These are phyloP conservation scores for Saccharomyces hybrid DNA, from an alignment of 1,139 yeast genomes.

Conservation along the genomic window DNA sequence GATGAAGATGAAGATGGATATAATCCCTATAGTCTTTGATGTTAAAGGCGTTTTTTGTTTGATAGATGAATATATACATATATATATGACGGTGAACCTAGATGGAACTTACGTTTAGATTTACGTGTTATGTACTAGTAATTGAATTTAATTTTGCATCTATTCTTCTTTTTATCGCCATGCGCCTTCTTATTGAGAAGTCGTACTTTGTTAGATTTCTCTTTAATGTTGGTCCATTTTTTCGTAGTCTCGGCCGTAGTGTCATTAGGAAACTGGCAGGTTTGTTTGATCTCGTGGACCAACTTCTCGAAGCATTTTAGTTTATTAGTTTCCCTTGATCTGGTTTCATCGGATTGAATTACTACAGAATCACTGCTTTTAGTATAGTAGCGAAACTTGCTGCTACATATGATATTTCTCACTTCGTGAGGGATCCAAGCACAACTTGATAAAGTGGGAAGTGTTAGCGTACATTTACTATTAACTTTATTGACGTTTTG, in stretches of 20 bases:
- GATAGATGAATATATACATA: too few relatives aligned
- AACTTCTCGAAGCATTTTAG: conserved; percentile 56
- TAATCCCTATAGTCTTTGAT: conserved; percentile 6
- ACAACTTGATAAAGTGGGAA: conserved; percentile 46
- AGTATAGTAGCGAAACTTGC: conserved; percentile 46
- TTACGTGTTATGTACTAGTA: not conserved
- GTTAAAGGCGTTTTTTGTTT: too few relatives aligned
- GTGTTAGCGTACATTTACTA: conserved; percentile 65
- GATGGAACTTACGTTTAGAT: not conserved
- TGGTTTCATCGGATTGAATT: conserved; percentile 52
- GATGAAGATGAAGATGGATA: conserved; percentile 8
- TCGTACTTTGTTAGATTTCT: conserved; percentile 43
- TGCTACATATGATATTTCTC: conserved; percentile 17
- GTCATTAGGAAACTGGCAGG: conserved; percentile 46
- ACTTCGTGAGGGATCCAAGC: conserved; percentile 59
- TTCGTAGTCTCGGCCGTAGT: conserved; percentile 40
- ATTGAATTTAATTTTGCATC: conserved; percentile 25
- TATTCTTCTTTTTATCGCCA: conserved; percentile 47
- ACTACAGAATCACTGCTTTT: conserved; percentile 48
- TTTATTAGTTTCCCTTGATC: conserved; percentile 55
- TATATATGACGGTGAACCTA: not conserved
- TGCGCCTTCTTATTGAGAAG: conserved; percentile 45
- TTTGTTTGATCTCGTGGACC: conserved; percentile 42
- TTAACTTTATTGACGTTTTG: conserved; percentile 85
- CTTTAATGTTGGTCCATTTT: conserved; percentile 50